Conservation (phyloP, 192 early-diverging fungal genomes). For the Rhizophlyctis rosea region DNA sequence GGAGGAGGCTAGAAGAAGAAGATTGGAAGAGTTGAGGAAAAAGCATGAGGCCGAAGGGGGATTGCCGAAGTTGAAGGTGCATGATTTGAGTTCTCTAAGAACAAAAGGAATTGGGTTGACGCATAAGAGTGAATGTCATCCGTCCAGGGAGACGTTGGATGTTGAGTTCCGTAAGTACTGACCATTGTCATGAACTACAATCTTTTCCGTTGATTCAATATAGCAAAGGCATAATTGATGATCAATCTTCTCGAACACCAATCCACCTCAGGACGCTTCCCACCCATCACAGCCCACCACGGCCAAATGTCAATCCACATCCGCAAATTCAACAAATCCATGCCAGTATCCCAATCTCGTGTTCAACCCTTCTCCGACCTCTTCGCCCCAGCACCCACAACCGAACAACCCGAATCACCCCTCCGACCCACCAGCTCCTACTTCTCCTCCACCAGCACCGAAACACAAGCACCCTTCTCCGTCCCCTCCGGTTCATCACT, state of each 20-base stretch:
- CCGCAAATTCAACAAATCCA: conserved; percentile 39
- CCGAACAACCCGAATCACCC: too few species aligned
- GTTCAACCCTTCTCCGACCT: conserved; percentile 31
- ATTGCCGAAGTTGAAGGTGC: conserved; percentile 1
- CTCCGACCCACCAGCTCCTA: too few species aligned
- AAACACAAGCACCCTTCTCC: conserved; percentile 6
- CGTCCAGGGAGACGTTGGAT: conserved; percentile 46
- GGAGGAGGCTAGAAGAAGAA: conserved; percentile 16
- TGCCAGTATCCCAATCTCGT: conserved; percentile 43
- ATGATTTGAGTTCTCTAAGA: conserved; percentile 16
- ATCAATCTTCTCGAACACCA: neutral
- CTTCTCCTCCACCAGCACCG: neutral
- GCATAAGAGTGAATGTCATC: conserved; percentile 46
- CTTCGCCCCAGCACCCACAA: neutral
- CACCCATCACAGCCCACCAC: too few species aligned
- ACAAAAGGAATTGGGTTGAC: conserved; percentile 40
- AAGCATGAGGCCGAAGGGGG: conserved; percentile 8
- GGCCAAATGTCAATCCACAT: conserved; percentile 31
- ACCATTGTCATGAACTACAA: neutral
- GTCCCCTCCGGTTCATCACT: conserved; percentile 14
- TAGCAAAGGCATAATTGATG: too few species aligned
- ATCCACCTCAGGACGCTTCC: conserved; percentile 15
- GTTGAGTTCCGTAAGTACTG: conserved; percentile 28
- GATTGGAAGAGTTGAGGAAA: conserved; percentile 17
- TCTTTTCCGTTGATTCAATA: neutral